Conservation (phyloP, 306 rosid species). For the Arachis hypogaea region DNA sequence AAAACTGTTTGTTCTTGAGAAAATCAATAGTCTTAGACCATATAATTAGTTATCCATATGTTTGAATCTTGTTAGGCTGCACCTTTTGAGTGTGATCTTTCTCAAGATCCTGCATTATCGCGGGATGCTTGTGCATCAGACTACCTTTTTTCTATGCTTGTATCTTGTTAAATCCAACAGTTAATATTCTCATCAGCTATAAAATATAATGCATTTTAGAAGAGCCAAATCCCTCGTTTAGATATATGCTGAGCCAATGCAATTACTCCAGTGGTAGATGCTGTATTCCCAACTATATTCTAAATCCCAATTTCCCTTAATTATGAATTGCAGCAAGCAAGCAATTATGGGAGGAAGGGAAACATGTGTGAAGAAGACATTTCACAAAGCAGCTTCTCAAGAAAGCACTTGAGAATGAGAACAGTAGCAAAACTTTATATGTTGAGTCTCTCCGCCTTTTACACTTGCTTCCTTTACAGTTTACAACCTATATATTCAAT, state of each 20-base stretch:
- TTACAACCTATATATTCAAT: conserved; percentile 50
- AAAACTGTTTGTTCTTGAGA: no score
- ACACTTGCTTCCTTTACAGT: conserved; percentile 71
- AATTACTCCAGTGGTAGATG: background rate
- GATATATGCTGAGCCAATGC: background rate
- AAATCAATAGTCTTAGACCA: no score
- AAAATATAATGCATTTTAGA: no score
- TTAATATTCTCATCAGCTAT: no score
- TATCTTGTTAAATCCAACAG: no score
- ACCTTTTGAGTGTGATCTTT: no score
- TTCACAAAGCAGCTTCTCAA: conserved; percentile 25
- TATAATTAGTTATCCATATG: no score
- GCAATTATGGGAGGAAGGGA: conserved; percentile 1
- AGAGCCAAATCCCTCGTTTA: no score
- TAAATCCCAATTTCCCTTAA: background rate
- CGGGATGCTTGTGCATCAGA: no score
- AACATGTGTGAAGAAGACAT: conserved; percentile 7
- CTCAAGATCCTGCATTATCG: no score
- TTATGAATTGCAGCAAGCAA: conserved; percentile 11
- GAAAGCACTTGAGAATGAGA: conserved; percentile 43
- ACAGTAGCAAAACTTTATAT: conserved; percentile 60
- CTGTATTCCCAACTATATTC: background rate
- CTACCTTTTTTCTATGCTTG: no score
- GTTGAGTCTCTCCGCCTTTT: conserved; percentile 52
- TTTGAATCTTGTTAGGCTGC: no score